A percentile compares a stretch with the other conserved stretches of the same genome.
Conservation (phyloP, 1,284 basidiomycete species). For the Fomitopsis schrenkii region DNA sequence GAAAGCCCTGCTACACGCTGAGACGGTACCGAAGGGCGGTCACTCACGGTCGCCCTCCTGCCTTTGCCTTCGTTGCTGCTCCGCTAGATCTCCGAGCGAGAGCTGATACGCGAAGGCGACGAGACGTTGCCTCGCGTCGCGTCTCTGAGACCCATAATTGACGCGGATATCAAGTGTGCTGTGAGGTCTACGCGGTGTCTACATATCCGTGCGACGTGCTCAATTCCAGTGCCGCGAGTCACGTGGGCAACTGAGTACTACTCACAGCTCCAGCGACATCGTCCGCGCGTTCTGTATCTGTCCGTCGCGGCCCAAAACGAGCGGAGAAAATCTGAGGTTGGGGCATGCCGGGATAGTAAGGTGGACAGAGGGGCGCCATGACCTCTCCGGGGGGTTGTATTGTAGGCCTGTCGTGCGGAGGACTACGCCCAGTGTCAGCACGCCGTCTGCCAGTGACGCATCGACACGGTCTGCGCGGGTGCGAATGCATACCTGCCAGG, state of each 20-base stretch:
- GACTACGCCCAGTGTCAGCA: conserved; percentile 14
- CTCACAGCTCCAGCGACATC: conserved; percentile 48
- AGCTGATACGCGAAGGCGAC: conserved; percentile 46
- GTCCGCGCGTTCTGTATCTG: conserved; percentile 61
- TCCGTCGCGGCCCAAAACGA: conserved; percentile 57
- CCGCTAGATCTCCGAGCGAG: conserved; percentile 47
- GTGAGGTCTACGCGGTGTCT: conserved; percentile 37
- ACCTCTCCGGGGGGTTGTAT: conserved; percentile 31
- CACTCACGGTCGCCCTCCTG: conserved; percentile 1
- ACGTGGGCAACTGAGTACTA: no score
- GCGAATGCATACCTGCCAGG: not conserved
- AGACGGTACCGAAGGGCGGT: not conserved
- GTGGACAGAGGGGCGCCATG: conserved; percentile 60
- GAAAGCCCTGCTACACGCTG: not conserved
- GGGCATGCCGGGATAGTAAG: conserved; percentile 45
- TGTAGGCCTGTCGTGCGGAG: conserved; percentile 28
- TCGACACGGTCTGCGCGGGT: not conserved
- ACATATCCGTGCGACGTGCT: not conserved
- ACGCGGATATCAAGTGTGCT: conserved; percentile 50
- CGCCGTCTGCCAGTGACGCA: not conserved
- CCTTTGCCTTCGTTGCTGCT: conserved; percentile 24
- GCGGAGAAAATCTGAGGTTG: conserved; percentile 46
- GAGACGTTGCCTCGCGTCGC: conserved; percentile 46
- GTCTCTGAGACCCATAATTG: conserved; percentile 47
- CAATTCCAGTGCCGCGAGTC: not conserved